Base-by-base conservation (phyloP, 2,329 filamentous ascomycete species). In the Drechslerella coelobrocha region DNA sequence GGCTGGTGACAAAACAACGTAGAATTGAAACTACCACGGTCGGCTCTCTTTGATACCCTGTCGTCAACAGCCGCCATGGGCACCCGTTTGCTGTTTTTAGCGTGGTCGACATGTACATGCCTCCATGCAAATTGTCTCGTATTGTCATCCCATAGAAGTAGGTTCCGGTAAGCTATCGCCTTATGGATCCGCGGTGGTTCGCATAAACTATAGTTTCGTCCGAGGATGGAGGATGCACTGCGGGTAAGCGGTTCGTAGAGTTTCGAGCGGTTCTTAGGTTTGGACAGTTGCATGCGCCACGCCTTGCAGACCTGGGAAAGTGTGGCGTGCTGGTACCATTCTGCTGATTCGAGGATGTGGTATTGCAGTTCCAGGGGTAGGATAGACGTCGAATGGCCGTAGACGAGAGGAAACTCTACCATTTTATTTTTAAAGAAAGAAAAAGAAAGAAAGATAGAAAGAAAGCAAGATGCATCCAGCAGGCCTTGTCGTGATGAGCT, bases 241-340 rank as follows among this genome's bases (percentile, higher is more conserved):
- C 52, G 39, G 23, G 29, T 27, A 14, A 69, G 57, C 24, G 57
- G 57, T 43, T 69, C 39, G 23, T 69, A 69, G 34, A 62, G 52
- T 37, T 69, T 69, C 14, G 52, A 43, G 2, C 47, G 51, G 34
- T 59, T 55, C 21, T 8, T 31, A 6, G 52, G 57, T 10, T 43
- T 54, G 1, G 51, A 69, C 7, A 69, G 45, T 10, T 62, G 52
- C 26, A 41, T 14, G 6, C 53, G 60, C 65, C 65, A 69, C 47
- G 52, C 52, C 21, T 50, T 62, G 52, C 65, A 69, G 21, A 69
- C 65, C 26, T 62, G 57, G 8, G 65, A 62, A 4, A 69, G 52
- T 14, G 50, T 34, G 5, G 34, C 43, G 21, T 62, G 65, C 47
- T 69, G 65, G 50, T 57, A 54, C 65, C 65, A 69, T 53, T 62